A percentile compares a stretch with the other conserved stretches of the same genome.
These are phyloP conservation scores for Clathrospora elynae DNA, from an alignment of 2,329 filamentous ascomycete genomes.

Conservation along the genomic window DNA sequence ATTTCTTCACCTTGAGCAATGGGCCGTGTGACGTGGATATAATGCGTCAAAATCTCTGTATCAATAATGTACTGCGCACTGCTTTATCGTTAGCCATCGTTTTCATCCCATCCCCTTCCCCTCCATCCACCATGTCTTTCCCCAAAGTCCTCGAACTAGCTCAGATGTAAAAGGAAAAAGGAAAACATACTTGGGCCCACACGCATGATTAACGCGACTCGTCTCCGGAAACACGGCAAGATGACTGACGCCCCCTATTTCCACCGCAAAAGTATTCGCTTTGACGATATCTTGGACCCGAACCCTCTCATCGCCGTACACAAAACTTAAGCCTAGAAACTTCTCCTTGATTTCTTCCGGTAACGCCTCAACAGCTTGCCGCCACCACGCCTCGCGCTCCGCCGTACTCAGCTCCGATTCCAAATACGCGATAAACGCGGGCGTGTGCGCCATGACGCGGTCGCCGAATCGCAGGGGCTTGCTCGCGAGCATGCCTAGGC, in stretches of 20 bases:
- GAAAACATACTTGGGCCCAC: constrained; percentile 39
- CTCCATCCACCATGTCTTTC: too few relatives aligned
- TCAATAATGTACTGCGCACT: constrained; percentile 52
- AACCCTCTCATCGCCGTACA: constrained; percentile 36
- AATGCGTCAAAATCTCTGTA: constrained; percentile 44
- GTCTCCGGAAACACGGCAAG: constrained; percentile 49
- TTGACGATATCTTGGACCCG: constrained; percentile 43
- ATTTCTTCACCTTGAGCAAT: constrained; percentile 49
- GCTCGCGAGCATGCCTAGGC: constrained; percentile 40
- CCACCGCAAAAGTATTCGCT: constrained; percentile 43
- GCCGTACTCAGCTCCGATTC: constrained; percentile 35
- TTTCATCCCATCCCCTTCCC: neutral
- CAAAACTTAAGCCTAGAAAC: constrained; percentile 31
- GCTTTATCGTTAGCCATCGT: constrained; percentile 3
- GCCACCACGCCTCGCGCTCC: constrained; percentile 39
- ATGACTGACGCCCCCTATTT: constrained; percentile 36
- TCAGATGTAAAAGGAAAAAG: neutral
- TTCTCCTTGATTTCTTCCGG: constrained; percentile 19
- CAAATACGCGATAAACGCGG: constrained; percentile 38
- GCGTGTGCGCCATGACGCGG: constrained; percentile 39
- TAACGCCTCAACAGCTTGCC: constrained; percentile 32
- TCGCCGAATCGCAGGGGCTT: constrained; percentile 28
- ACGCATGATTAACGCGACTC: constrained; percentile 51
- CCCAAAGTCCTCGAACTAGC: neutral
- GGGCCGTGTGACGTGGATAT: constrained; percentile 46